Conservation (phyloP, 192 early-diverging fungal species). For the Lobosporangium transversale region DNA sequence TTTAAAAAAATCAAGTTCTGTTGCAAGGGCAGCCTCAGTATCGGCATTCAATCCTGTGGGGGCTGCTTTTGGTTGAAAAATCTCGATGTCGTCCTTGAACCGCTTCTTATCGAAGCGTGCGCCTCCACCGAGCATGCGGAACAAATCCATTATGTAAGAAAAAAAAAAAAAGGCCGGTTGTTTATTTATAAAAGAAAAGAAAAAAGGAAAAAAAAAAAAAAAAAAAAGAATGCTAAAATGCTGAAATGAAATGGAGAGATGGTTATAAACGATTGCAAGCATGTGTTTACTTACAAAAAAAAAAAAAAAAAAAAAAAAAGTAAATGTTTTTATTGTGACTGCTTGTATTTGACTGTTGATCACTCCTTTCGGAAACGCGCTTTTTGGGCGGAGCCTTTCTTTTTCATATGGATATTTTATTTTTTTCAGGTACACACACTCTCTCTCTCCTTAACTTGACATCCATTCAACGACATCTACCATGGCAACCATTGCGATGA, state of each 20-base stretch:
- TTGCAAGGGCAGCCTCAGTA: slow-evolving; percentile 27
- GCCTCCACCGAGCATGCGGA: slow-evolving; percentile 86
- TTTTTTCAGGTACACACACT: slow-evolving; percentile 2
- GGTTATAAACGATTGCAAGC: no score
- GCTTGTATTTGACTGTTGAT: no score
- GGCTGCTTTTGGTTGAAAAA: slow-evolving; percentile 70
- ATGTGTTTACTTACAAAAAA: background rate
- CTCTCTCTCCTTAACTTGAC: background rate
- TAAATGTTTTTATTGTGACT: slow-evolving; percentile 12
- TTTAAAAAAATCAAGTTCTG: slow-evolving; percentile 50
- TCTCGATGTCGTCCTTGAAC: slow-evolving; percentile 81
- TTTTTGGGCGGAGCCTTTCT: background rate
- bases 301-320: slow-evolving; percentile 32
- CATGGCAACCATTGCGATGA: slow-evolving; percentile 16
- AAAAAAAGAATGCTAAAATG: background rate
- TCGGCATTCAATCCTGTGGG: slow-evolving; percentile 37
- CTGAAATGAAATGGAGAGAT: background rate
- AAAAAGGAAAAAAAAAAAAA: background rate
- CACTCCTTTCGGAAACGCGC: slow-evolving; percentile 17
- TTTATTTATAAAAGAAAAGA: background rate
- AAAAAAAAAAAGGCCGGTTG: background rate
- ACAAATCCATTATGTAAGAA: slow-evolving; percentile 70
- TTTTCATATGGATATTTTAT: background rate
- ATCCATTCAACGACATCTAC: no score
- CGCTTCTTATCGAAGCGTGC: slow-evolving; percentile 88